Conservation (phyloP, 1,139 yeast genomes). For the Waltiozyma sp. region DNA sequence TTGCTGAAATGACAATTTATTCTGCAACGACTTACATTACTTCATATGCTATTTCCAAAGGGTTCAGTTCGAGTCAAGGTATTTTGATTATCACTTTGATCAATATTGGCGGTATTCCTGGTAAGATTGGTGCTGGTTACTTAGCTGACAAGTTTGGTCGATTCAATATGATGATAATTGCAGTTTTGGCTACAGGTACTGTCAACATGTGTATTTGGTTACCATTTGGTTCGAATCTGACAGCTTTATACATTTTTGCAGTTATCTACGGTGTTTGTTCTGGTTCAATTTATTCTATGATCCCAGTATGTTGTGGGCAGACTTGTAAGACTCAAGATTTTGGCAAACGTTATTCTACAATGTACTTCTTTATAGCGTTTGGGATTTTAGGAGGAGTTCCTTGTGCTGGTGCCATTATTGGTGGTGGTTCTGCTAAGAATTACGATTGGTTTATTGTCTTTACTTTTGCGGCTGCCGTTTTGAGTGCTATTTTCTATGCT, state of each 20-base stretch:
- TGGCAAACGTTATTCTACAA: conserved; percentile 61
- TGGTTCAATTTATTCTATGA: conserved; percentile 36
- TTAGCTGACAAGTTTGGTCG: conserved; percentile 38
- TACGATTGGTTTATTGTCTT: conserved; percentile 21
- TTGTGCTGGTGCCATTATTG: conserved; percentile 40
- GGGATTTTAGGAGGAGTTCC: conserved; percentile 45
- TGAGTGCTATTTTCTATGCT: conserved; percentile 11
- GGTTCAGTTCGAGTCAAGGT: conserved; percentile 38
- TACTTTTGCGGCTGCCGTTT: conserved; percentile 11
- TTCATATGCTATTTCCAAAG: conserved; percentile 40
- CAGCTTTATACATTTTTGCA: conserved; percentile 24
- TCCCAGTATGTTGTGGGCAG: conserved; percentile 47
- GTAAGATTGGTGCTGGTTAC: conserved; percentile 47
- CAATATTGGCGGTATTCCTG: conserved; percentile 51
- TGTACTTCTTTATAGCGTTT: conserved; percentile 54
- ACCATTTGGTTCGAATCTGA: conserved; percentile 23
- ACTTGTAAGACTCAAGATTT: conserved; percentile 53
- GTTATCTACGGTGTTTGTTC: conserved; percentile 24
- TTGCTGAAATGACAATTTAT: conserved; percentile 35
- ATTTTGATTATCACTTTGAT: conserved; percentile 42
- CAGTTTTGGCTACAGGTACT: conserved; percentile 30
- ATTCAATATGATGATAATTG: conserved; percentile 36
- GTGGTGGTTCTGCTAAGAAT: conserved; percentile 13
- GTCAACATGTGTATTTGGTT: conserved; percentile 19
- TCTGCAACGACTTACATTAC: conserved; percentile 42